phyloP scores from a whole-genome alignment of 768 basidiomycete genomes.

The Russula ochroleuca region DNA sequence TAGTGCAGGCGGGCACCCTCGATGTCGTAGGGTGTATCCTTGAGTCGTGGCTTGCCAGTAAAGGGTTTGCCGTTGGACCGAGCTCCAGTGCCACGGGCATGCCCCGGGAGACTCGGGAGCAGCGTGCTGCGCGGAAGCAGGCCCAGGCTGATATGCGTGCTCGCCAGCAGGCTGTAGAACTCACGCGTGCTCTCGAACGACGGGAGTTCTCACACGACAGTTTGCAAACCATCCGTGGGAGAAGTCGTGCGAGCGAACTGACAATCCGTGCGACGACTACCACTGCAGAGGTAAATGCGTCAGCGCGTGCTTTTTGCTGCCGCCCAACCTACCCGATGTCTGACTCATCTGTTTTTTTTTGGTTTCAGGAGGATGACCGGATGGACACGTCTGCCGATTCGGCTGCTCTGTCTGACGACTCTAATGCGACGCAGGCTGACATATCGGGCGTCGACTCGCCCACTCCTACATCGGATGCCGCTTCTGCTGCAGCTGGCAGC shows the following conservation, averaged over 20 bases:
- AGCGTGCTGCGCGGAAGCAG: slow-evolving; percentile 57
- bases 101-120: slow-evolving; percentile 71
- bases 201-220: slow-evolving; percentile 31
- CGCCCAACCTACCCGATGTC: background rate
- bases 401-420: slow-evolving; percentile 22
- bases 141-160: slow-evolving; percentile 54
- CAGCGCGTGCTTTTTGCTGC: background rate
- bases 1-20: slow-evolving; percentile 91
- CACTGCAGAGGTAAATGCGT: slow-evolving; percentile 17
- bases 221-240: slow-evolving; percentile 21
- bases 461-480: slow-evolving; percentile 23
- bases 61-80: slow-evolving; percentile 83
- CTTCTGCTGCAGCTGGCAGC: slow-evolving; percentile 39
- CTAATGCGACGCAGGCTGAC: slow-evolving; percentile 21
- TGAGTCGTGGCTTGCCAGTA: slow-evolving; percentile 86
- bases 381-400: slow-evolving; percentile 27
- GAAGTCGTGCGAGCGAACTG: slow-evolving; percentile 10
- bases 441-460: slow-evolving; percentile 24
- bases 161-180: slow-evolving; percentile 54
- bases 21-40: slow-evolving; percentile 92
- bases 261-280: slow-evolving; percentile 6
- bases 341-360: slow-evolving; percentile 6
- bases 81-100: slow-evolving; percentile 70
- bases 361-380: slow-evolving; percentile 30
- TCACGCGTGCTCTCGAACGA: slow-evolving; percentile 55